These are phyloP conservation scores for Pontederia crassipes DNA, from an alignment of 176 grass and related monocot species.

Conservation along the genomic window DNA sequence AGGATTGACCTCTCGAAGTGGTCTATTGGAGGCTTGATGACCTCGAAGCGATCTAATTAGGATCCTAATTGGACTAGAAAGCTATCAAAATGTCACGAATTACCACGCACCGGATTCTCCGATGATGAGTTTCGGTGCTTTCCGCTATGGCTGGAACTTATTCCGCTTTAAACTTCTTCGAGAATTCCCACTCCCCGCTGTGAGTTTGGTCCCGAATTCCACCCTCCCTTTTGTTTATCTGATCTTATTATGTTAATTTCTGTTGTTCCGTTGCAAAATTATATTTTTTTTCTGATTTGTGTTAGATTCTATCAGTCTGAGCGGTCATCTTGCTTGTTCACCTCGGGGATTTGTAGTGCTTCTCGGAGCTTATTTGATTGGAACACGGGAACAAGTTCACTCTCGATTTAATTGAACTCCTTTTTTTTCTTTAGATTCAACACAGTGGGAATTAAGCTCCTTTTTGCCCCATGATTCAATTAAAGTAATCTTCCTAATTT, in stretches of 20 bases:
- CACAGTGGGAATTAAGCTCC: background rate
- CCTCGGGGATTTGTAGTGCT: slow-evolving; percentile 27
- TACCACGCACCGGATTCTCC: background rate
- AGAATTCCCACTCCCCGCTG: slow-evolving; percentile 18
- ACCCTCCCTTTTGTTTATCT: background rate
- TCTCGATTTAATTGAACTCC: background rate
- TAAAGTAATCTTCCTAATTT: too few relatives aligned
- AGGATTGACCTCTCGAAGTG: too few relatives aligned
- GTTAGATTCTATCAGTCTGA: background rate
- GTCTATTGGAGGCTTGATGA: too few relatives aligned
- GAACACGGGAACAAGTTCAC: slow-evolving; percentile 18
- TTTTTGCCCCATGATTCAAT: too few relatives aligned
- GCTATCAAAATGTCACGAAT: too few relatives aligned
- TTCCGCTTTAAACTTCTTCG: slow-evolving; percentile 8
- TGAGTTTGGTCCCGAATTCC: background rate
- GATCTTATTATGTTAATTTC: background rate
- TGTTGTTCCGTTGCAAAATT: background rate
- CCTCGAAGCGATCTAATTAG: too few relatives aligned
- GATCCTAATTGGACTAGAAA: too few relatives aligned
- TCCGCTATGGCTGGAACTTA: slow-evolving; percentile 19
- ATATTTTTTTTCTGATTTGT: background rate
- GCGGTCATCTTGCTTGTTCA: slow-evolving; percentile 14
- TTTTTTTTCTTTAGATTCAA: background rate
- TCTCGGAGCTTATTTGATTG: slow-evolving; percentile 16
- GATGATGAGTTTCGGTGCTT: slow-evolving; percentile 24